These are phyloP conservation scores for Xylariaceae sp. DNA, from an alignment of 2,329 filamentous ascomycete species.

Conservation along the genomic window DNA sequence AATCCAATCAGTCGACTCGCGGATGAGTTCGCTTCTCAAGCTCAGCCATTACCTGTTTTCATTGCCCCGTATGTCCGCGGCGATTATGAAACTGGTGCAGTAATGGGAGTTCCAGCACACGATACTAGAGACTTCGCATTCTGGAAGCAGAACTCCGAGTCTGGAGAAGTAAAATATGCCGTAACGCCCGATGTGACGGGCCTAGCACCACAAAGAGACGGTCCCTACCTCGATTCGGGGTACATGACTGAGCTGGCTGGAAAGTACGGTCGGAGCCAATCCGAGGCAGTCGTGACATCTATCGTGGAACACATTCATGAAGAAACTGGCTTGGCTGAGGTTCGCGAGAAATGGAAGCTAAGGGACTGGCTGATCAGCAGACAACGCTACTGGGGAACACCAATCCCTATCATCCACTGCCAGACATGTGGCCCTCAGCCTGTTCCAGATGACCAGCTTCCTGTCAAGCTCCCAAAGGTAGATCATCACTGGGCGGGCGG, in stretches of 20 bases:
- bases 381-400: slow-evolving; percentile 89
- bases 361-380: slow-evolving; percentile 88
- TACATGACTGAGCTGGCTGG: slow-evolving; percentile 64
- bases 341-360: slow-evolving; percentile 72
- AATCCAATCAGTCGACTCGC: slow-evolving; percentile 62
- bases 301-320: slow-evolving; percentile 55
- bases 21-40: slow-evolving; percentile 45
- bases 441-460: slow-evolving; percentile 71
- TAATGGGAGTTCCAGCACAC: slow-evolving; percentile 90
- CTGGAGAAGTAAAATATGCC: slow-evolving; percentile 60
- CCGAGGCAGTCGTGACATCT: slow-evolving; percentile 56
- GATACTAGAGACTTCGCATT: slow-evolving; percentile 76
- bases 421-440: slow-evolving; percentile 70
- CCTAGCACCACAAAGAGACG: slow-evolving; percentile 39
- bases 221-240: slow-evolving; percentile 63
- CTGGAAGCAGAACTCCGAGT: slow-evolving; percentile 66
- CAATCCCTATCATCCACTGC: slow-evolving; percentile 86
- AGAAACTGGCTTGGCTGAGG: slow-evolving; percentile 53
- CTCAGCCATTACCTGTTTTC: slow-evolving; percentile 66
- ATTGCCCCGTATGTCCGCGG: slow-evolving; percentile 81
- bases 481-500: slow-evolving; percentile 64
- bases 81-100: slow-evolving; percentile 80
- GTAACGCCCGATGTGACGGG: slow-evolving; percentile 51
- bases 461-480: slow-evolving; percentile 69
- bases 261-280: slow-evolving; percentile 59